Evolutionary conservation across 2,329 filamentous ascomycete genomes (phyloP), one percentile per base, ranked within the genome.

Genomic region (Cercospora zeae-maydis): DNA sequence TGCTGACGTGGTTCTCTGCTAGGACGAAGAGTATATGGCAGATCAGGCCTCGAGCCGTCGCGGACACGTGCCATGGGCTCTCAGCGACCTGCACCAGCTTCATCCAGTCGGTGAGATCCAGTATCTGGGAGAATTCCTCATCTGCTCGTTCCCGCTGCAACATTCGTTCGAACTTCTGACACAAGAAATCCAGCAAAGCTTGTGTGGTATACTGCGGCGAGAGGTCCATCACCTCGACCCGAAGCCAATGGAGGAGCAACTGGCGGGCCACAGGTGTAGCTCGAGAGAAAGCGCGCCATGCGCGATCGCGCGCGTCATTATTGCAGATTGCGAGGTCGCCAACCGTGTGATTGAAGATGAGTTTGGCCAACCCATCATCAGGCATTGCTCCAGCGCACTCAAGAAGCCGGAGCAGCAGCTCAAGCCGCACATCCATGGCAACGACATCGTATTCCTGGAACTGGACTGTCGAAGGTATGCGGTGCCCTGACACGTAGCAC

Each of bases 381-480:
- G 58, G 45, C 3, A 58, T 36, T 8, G 31, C 31, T 7, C 34
- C 58, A 8, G 62, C 45, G 13, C 66, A 37, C n/a, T 62, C 56
- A 37, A 70, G 58, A 27, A 71, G 59, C 14, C 81, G 80, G 42
- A 82, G 80, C 19, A 90, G 81, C 69, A 91, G 89, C 1, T 87
- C 82, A 37, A 90, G 81, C 34, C 69, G 58, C 1, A 51, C n/a
- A 7, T 49, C 56, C 2, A 67, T 36, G 14, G 53, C 64, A 13
- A 58, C 45, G 24, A 62, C 10, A 36, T 61, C 51, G 57, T 51
- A 37, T 19, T 19, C 16, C 45, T 33, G 68, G 7, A 30, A 13
- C 14, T 16, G 57, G n/a, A 33, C n/a, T n/a, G 13, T 9, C 10
- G 19, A 47, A 59, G 31, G 11, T 13, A 31, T 19, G 31, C 57